Percentiles rank a stretch among this genome's conserved stretches.
Conservation (phyloP, 2,329 filamentous ascomycete species). For the Dendrostoma leiphaemia region DNA sequence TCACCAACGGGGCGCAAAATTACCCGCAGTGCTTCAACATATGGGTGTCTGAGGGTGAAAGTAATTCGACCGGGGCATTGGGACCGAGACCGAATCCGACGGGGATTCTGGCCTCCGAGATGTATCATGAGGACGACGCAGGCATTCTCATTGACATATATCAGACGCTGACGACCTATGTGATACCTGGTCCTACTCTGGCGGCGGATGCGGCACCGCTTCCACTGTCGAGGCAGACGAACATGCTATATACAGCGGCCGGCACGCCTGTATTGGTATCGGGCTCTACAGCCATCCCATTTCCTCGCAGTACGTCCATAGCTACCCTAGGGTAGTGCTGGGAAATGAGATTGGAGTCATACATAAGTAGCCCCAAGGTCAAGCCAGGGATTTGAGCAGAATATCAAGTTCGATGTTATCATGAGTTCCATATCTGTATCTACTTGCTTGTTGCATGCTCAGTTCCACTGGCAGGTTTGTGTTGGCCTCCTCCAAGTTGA, state of each 20-base stretch:
- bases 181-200: conserved; percentile 28
- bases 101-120: conserved; percentile 20
- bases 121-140: conserved; percentile 25
- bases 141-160: conserved; percentile 27
- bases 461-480: no score
- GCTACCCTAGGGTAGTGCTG: not conserved
- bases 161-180: conserved; percentile 21
- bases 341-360: no score
- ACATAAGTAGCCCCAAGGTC: no score
- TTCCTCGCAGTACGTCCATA: not conserved
- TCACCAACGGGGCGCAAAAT: conserved; percentile 27
- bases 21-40: conserved; percentile 31
- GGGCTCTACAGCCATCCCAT: conserved; percentile 22
- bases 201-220: conserved; percentile 24
- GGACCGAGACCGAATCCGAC: conserved; percentile 8
- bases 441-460: no score
- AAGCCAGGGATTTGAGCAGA: no score
- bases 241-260: conserved; percentile 15
- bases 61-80: not conserved
- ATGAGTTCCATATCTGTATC: no score
- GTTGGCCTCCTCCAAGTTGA: no score
- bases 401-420: no score
- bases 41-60: conserved; percentile 22
- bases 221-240: conserved; percentile 22
- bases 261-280: conserved; percentile 27